Evolutionary conservation across 2,329 filamentous ascomycete species (phyloP), one percentile per base, ranked within the genome.

Genomic region (Botryosphaeria dothidea): DNA sequence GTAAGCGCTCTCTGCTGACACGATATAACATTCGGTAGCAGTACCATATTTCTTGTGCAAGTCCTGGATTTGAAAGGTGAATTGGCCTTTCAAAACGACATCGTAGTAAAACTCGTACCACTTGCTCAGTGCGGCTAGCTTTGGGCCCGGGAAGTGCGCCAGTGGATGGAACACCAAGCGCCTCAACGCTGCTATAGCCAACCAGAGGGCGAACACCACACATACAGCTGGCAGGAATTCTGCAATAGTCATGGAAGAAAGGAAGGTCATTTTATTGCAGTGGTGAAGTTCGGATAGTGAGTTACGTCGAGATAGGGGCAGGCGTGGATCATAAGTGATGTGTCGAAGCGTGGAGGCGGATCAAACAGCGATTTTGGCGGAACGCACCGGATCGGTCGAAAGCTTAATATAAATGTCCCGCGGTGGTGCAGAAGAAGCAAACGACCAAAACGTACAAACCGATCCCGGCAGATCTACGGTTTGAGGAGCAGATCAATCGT

Each of bases 31-130:
- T 3, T 29, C 13, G 19, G 36, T 36, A 4, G 25, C 17, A 17
- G 45, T 60, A 68, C 70, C 70, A 36, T 71, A 70, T 52, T 66
- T 36, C 57, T 68, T 64, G 45, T 73, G 71, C 66, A 73, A 68
- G 17, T 68, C 56, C 36, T 69, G 52, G 31, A 71, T 69, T 27
- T 70, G 62, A 61, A 65, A 72, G 2, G 65, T 66, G 45, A 67
- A 72, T 19, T 65, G 56, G 5, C 69, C 70, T 11, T 45, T 15
- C 9, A 67, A 66, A 4, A 54, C n/a, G 11, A 64, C 25, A 49
- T 67, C 66, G 48, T 65, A 65, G 17, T 51, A 66, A 36, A 58
- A 54, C 27, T 62, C 66, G 49, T 68, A 66, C 54, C 61, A 65
- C 4, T 41, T 25, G 17, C 64, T 66, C 21, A 66, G 9, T 1